Evolutionary conservation across 805 yeast species (phyloP).

Genomic region (Candida adriatica): DNA sequence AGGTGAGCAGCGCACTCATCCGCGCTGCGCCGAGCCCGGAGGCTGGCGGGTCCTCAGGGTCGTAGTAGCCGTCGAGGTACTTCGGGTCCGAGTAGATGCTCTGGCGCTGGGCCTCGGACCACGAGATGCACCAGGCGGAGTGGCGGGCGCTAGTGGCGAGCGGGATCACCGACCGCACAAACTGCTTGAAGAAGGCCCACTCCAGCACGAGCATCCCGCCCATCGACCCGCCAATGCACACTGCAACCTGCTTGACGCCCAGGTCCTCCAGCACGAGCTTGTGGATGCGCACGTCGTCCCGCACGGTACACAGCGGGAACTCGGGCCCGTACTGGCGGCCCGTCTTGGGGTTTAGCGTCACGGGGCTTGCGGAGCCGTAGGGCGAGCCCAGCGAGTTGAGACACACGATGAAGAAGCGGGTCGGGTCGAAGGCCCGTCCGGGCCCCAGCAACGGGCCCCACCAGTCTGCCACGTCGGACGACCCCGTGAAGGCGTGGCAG

Average conservation of each 20-base stretch:
- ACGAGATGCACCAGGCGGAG: conserved; percentile 97
- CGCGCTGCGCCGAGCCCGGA: conserved; percentile 93
- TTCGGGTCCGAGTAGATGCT: conserved; percentile 93
- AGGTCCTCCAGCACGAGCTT: conserved; percentile 68
- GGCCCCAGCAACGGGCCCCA: conserved; percentile 95
- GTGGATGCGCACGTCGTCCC: conserved; percentile 86
- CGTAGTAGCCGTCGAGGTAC: conserved; percentile 84
- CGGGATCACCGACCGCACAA: conserved; percentile 68
- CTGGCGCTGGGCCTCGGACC: conserved; percentile 99
- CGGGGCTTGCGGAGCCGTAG: conserved; percentile 91
- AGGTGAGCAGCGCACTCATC: conserved; percentile 92
- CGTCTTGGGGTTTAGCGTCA: conserved; percentile 71
- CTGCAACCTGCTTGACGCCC: conserved; percentile 73
- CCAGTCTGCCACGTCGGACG: conserved; percentile 95
- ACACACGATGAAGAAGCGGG: conserved; percentile 79
- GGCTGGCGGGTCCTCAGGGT: conserved; percentile 69
- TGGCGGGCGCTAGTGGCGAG: conserved; percentile 92
- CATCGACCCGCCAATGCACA: conserved; percentile 96
- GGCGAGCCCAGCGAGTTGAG: conserved; percentile 94
- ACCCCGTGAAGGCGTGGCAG: conserved; percentile 94
- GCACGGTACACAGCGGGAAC: conserved; percentile 88
- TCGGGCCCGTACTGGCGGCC: conserved; percentile 85
- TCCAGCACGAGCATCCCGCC: conserved; percentile 97
- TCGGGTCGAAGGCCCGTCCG: conserved; percentile 84
- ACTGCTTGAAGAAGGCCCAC: conserved; percentile 64